Evolutionary conservation across 2,329 filamentous ascomycete genomes (phyloP), one percentile per base, ranked within the genome.

Genomic region (Ilyonectria robusta): DNA sequence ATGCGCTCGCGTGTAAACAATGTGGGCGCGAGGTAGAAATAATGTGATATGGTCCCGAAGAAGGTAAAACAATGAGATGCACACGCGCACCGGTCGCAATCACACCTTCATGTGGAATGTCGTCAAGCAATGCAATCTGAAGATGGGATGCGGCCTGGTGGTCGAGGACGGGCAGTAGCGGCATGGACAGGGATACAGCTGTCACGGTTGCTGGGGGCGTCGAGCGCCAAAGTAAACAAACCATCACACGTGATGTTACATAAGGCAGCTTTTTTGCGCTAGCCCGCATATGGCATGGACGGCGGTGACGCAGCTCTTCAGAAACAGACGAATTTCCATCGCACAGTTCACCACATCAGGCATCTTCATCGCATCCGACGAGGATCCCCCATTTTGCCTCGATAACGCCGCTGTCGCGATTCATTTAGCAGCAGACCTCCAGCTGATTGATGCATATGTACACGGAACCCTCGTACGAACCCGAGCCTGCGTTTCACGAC

Each of bases 181-280:
- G 58, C 63, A 56, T 46, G 54, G 65, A 59, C 69, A 70, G 62
- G 68, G 69, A 70, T 73, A 37, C 55, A 62, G 64, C 64, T 56
- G 57, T 58, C 70, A 56, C 62, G 64, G 76, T 79, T 79, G 77
- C 77, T 69, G 67, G 75, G 76, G 70, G 67, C 62, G 55, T 62
- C 33, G 23, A 42, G 40, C 10, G 23, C 53, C 64, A 66, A 70
- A 74, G 74, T 77, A 77, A 77, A 77, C 75, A 77, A 77, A 71
- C 42, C 17, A 1, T 13, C 9, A 13, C 75, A 77, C 75, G 75
- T 77, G 75, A 73, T 44, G 5, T 19, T 11, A 10, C 23, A 26
- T 33, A 23, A 50, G 51, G 23, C 37, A 37, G n/a, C 29, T 1
- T 17, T 1, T 2, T 1, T 0, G 7, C 61, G 66, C 75, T 76